A percentile compares a stretch with the other conserved stretches of the same genome.
Evolutionary conservation across 2,329 filamentous ascomycete genomes (phyloP).

Genomic region (Trichophyton mentagrophytes): DNA sequence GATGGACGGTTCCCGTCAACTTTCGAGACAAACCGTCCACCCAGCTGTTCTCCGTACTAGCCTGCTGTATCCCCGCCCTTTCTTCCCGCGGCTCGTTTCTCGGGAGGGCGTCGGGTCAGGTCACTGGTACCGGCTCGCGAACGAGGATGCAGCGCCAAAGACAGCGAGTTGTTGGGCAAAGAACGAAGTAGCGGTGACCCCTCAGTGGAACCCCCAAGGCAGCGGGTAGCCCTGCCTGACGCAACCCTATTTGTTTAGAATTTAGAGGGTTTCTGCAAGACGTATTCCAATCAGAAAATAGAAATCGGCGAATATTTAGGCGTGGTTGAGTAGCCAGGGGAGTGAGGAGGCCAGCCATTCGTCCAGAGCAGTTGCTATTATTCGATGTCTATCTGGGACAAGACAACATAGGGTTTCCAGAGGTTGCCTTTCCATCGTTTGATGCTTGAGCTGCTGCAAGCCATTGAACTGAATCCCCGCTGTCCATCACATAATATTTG

Average conservation of each 20-base stretch:
- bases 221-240: slow-evolving; percentile 14
- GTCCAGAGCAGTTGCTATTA: slow-evolving; percentile 7
- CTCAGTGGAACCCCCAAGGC: slow-evolving; percentile 12
- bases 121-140: slow-evolving; percentile 7
- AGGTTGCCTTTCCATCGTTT: not conserved
- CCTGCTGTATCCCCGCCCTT: not conserved
- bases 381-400: not conserved
- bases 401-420: not conserved
- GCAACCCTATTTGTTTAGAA: slow-evolving; percentile 11
- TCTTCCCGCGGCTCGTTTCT: not conserved
- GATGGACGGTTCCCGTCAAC: not conserved
- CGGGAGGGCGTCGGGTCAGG: slow-evolving; percentile 1
- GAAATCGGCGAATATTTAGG: slow-evolving; percentile 6
- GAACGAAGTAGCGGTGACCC: slow-evolving; percentile 14
- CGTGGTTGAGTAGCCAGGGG: slow-evolving; percentile 1
- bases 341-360: slow-evolving; percentile 4
- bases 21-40: not conserved
- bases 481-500: slow-evolving; percentile 6
- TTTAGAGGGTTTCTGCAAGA: not conserved
- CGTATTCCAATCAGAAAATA: slow-evolving; percentile 9
- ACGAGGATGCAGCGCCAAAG: slow-evolving; percentile 5
- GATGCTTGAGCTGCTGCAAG: slow-evolving; percentile 1
- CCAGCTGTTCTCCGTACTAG: not conserved
- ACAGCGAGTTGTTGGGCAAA: slow-evolving; percentile 8
- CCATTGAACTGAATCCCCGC: slow-evolving; percentile 7